These are phyloP conservation scores for Neurospora sp. DNA, from an alignment of 495 filamentous ascomycete genomes.

Conservation along the genomic window DNA sequence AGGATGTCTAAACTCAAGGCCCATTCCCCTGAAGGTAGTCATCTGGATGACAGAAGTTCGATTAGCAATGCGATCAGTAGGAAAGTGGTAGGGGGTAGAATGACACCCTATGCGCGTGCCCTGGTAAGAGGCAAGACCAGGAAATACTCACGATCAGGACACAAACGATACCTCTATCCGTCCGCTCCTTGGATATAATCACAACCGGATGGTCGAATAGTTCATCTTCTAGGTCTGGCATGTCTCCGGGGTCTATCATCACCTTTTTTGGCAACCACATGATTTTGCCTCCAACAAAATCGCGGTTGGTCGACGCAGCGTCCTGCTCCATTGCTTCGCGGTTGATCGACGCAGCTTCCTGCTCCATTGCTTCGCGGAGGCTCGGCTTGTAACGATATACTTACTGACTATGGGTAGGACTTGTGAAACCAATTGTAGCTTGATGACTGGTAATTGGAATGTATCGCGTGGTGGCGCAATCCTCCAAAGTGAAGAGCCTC, in stretches of 20 bases:
- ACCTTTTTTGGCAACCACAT: not conserved
- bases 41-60: not conserved
- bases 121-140: rapidly evolving
- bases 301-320: not conserved
- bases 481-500: not conserved
- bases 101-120: too few relatives aligned
- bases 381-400: not conserved
- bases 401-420: not conserved
- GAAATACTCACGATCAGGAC: not conserved
- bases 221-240: not conserved
- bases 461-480: not conserved
- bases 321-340: not conserved
- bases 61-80: not conserved
- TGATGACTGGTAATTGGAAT: not conserved
- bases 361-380: not conserved
- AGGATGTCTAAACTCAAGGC: too few relatives aligned
- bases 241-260: not conserved
- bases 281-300: not conserved
- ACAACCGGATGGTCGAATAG: not conserved
- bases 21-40: rapidly evolving
- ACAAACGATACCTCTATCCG: rapidly evolving
- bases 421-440: not conserved
- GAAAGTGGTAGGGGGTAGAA: not conserved
- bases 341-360: too few relatives aligned
- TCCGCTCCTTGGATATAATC: not conserved